Evolutionary conservation across 495 filamentous ascomycete species (phyloP), one percentile per base, ranked within the genome.

Genomic region (Collariella sp.): DNA sequence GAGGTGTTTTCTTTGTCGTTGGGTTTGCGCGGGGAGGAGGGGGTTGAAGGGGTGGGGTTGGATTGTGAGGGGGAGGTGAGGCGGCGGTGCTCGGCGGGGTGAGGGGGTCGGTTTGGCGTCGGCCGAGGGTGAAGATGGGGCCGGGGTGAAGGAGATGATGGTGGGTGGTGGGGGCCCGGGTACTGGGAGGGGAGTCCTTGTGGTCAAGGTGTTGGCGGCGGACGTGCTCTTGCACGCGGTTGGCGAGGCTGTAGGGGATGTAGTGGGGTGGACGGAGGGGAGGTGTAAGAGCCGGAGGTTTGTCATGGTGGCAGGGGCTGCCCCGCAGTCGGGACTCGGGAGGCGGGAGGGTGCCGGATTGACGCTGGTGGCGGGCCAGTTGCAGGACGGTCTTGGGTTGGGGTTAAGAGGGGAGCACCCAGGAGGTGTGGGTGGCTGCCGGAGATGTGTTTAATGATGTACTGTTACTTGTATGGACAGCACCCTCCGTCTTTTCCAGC

Each of bases 101-200:
- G 1, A 79, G 76, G 2, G 82, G 72, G 12, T 76, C 74, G 11
- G 81, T 72, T 67, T 95, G 89, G 43, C 93, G 86, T 7, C 93
- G 85, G 54, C 93, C 93, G 59, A 85, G 84, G 26, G 93, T 97
- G 72, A 91, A 98, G 52, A 90, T 87, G 7, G 89, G 88, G 56
- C 81, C 70, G 38, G 90, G 89, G 50, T 81, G 73, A 93, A 91
- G 56, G 89, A 91, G 50, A 97, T 74, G 52, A 96, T 72, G 40
- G 81, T 83, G 24, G 93, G 88, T 7, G 77, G 69, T 13, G 80
- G 78, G 5, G 71, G 68, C 9, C 13, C 16, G 33, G 26, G 59
- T 59, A 20, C 59, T 31, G n/a, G 58, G 41, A 31, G 44, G 45
- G 48, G 52, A 42, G 45, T 68, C 67, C 52, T 70, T 70, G 51